These are phyloP conservation scores for Epichloe baconii DNA, from an alignment of 2,329 filamentous ascomycete genomes.

Conservation along the genomic window DNA sequence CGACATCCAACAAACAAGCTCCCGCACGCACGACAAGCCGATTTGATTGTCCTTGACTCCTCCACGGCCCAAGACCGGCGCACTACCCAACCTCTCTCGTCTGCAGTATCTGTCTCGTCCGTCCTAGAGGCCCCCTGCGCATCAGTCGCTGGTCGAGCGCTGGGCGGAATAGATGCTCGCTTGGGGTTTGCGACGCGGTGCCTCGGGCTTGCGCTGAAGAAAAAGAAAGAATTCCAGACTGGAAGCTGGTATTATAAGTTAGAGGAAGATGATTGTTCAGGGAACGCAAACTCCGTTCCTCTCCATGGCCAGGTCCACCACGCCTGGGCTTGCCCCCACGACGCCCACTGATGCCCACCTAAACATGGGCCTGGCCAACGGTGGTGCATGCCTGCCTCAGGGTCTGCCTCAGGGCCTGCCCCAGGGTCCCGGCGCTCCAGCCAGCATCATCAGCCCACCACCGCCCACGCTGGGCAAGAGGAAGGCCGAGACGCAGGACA, in stretches of 20 bases:
- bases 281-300: slow-evolving; percentile 12
- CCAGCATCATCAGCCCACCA: slow-evolving; percentile 6
- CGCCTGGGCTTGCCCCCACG: background rate
- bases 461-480: slow-evolving; percentile 32
- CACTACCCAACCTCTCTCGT: too few species aligned
- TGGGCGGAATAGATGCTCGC: background rate
- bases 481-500: slow-evolving; percentile 46
- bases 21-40: background rate
- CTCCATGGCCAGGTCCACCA: background rate
- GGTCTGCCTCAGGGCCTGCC: slow-evolving; percentile 2
- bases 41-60: background rate
- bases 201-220: background rate
- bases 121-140: background rate
- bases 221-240: background rate
- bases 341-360: background rate
- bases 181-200: background rate
- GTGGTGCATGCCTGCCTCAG: background rate
- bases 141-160: background rate
- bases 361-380: background rate
- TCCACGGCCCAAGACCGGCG: too few species aligned
- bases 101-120: background rate
- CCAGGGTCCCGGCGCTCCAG: slow-evolving; percentile 1
- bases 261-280: slow-evolving; percentile 21
- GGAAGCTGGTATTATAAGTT: background rate
- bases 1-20: background rate